Evolutionary conservation across 257 asterid species (phyloP).

Genomic region (Solanum habrochaites): DNA sequence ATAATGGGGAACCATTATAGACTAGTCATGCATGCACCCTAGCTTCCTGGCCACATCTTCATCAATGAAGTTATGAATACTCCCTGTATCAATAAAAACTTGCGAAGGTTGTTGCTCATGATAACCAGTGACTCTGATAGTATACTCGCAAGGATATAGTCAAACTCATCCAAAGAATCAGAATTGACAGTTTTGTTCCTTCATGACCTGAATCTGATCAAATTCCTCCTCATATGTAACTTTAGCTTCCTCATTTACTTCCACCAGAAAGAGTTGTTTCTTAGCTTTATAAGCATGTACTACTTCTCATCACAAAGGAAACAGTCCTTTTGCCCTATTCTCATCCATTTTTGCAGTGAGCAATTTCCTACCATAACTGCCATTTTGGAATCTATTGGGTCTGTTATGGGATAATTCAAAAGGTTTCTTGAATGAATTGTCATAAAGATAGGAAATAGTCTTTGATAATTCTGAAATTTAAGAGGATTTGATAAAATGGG

Average conservation of each 20-base stretch:
- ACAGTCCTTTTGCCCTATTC: background rate
- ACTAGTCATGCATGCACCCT: background rate
- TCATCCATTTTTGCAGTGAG: background rate
- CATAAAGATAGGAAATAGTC: background rate
- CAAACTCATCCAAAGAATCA: background rate
- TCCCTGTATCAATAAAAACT: background rate
- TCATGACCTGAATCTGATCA: background rate
- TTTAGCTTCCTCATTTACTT: background rate
- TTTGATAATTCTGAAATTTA: background rate
- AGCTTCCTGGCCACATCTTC: background rate
- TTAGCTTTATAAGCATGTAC: background rate
- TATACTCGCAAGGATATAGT: background rate
- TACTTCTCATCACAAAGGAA: background rate
- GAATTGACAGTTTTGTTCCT: background rate
- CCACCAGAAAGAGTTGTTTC: background rate
- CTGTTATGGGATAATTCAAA: background rate
- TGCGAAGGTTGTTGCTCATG: background rate
- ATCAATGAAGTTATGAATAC: background rate
- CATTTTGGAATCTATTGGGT: background rate
- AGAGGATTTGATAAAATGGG: background rate
- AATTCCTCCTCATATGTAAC: background rate
- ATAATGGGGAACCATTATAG: background rate
- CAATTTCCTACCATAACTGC: background rate
- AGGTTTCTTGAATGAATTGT: background rate
- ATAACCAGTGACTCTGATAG: background rate